Evolutionary conservation across 2,329 filamentous ascomycete genomes (phyloP).

Genomic region (Colletotrichum aenigma): DNA sequence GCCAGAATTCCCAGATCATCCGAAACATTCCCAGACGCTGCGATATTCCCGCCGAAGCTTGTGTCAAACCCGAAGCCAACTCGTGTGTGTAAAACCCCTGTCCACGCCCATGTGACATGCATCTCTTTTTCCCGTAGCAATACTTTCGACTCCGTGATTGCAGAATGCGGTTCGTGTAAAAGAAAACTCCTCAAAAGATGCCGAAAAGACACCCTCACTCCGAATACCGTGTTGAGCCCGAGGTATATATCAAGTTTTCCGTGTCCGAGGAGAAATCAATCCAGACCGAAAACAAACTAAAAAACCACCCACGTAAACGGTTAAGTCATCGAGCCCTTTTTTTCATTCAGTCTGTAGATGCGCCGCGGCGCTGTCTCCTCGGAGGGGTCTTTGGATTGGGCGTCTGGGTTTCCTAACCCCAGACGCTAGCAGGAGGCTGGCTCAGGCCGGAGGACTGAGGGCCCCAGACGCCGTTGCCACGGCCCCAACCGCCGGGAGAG

Average conservation of each 20-base stretch:
- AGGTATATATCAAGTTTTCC: conserved; percentile 23
- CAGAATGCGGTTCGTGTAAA: conserved; percentile 19
- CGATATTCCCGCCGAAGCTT: conserved; percentile 2
- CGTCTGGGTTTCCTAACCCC: conserved; percentile 66
- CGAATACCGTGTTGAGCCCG: conserved; percentile 17
- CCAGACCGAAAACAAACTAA: conserved; percentile 17
- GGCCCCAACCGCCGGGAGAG: conserved; percentile 87
- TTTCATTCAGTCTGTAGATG: not conserved
- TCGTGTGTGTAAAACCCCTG: not conserved
- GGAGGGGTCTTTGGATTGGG: not conserved
- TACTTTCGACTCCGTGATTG: conserved; percentile 20
- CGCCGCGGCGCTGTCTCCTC: not conserved
- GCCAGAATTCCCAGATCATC: conserved; percentile 8
- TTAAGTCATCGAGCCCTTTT: not conserved
- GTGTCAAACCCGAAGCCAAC: not conserved
- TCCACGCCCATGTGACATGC: conserved; percentile 18
- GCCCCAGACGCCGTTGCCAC: conserved; percentile 83
- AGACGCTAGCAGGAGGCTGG: conserved; percentile 84
- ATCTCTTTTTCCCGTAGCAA: conserved; percentile 10
- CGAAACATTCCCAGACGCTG: conserved; percentile 12
- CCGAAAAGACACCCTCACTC: conserved; percentile 20
- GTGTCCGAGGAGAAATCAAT: conserved; percentile 17
- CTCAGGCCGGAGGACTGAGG: conserved; percentile 76
- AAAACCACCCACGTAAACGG: conserved; percentile 6
- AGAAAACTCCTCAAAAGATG: conserved; percentile 22